Percentiles rank a stretch among this genome's conserved stretches.
phyloP scores from a whole-genome alignment of 495 filamentous ascomycete genomes.

The Geopyxis carbonaria region DNA sequence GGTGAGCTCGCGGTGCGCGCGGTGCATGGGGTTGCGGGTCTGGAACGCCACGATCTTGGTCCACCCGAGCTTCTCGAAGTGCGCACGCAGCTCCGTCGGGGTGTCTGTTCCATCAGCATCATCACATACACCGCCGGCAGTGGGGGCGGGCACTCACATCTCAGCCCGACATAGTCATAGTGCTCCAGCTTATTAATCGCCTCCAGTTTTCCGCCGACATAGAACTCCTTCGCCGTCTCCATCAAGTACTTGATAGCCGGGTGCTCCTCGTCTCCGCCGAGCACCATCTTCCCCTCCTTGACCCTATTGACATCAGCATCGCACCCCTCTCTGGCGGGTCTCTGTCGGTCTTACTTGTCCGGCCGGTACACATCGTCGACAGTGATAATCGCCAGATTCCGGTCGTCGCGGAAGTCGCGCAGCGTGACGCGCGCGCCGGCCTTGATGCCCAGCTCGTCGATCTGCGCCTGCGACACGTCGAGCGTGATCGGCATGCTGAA shows the following conservation, averaged over 20 bases:
- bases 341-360: slow-evolving; percentile 72
- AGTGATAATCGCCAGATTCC: slow-evolving; percentile 86
- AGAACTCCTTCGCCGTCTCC: slow-evolving; percentile 63
- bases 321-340: neutral
- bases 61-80: slow-evolving; percentile 99
- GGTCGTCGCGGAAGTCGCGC: slow-evolving; percentile 89
- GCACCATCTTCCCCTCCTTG: slow-evolving; percentile 82
- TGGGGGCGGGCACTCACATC: slow-evolving; percentile 44
- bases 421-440: slow-evolving; percentile 66
- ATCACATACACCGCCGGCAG: slow-evolving; percentile 11
- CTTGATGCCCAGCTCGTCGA: slow-evolving; percentile 56
- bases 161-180: slow-evolving; percentile 94
- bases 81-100: slow-evolving; percentile 79
- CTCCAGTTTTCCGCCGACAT: slow-evolving; percentile 88
- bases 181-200: slow-evolving; percentile 88
- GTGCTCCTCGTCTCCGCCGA: slow-evolving; percentile 86
- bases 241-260: slow-evolving; percentile 82
- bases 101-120: slow-evolving; percentile 43
- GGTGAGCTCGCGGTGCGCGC: slow-evolving; percentile 90
- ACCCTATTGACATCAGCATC: slow-evolving; percentile 35
- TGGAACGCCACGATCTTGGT: slow-evolving; percentile 93
- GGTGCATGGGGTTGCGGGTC: slow-evolving; percentile 97
- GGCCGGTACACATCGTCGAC: slow-evolving; percentile 93
- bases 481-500: slow-evolving; percentile 96
- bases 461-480: slow-evolving; percentile 56